phyloP scores from a whole-genome alignment of 495 filamentous ascomycete species.

The Xylaria acuta region DNA sequence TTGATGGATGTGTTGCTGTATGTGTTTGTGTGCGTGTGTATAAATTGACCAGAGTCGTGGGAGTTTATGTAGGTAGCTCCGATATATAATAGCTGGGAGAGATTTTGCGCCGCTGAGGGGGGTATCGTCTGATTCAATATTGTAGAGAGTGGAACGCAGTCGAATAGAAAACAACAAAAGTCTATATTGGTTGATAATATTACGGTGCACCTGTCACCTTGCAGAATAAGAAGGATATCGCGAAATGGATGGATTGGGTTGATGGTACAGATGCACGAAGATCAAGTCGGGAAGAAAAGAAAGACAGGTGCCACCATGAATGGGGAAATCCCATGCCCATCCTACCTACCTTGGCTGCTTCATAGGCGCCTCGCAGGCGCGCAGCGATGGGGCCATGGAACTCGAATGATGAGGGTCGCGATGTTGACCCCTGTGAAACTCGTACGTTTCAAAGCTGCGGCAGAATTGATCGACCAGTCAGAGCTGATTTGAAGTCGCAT shows the following conservation, averaged over 20 bases:
- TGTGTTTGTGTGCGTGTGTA: background rate
- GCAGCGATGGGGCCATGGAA: constrained; percentile 1
- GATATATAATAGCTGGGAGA: background rate
- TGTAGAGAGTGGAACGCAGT: background rate
- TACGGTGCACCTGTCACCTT: constrained; percentile 44
- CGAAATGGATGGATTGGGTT: background rate
- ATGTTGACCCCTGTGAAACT: constrained; percentile 34
- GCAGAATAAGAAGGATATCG: constrained; percentile 23
- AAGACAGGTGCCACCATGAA: constrained; percentile 10
- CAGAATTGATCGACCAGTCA: constrained; percentile 48
- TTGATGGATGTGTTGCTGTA: background rate
- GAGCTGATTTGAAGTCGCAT: constrained; percentile 13
- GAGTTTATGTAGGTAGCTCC: background rate
- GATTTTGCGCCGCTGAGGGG: background rate
- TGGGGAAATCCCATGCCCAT: constrained; percentile 1
- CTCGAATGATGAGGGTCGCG: constrained; percentile 23
- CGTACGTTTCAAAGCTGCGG: constrained; percentile 49
- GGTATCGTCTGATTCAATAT: constrained; percentile 25
- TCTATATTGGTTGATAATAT: constrained; percentile 29
- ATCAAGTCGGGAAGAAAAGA: constrained; percentile 27
- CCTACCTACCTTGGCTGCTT: constrained; percentile 5
- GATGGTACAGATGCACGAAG: constrained; percentile 22
- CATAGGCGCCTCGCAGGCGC: background rate
- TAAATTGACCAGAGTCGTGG: background rate
- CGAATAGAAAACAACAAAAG: constrained; percentile 3